These are phyloP conservation scores for Alternaria angustiovoidea DNA, from an alignment of 2,329 filamentous ascomycete species.

Conservation along the genomic window DNA sequence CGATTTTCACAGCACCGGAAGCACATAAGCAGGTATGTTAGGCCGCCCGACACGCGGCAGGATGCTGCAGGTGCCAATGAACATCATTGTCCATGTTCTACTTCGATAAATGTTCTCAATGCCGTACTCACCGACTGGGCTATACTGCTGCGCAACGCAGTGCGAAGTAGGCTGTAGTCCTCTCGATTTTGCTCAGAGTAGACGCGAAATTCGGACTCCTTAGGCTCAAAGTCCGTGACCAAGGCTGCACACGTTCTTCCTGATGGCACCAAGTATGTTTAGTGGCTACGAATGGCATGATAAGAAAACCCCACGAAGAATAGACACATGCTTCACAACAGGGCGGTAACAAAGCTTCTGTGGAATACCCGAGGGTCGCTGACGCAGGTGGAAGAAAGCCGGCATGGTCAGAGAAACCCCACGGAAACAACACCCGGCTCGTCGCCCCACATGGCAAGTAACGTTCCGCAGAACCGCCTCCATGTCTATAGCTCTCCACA, in stretches of 20 bases:
- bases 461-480: constrained; percentile 8
- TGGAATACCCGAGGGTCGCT: background rate
- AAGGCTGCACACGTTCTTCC: background rate
- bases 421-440: constrained; percentile 2
- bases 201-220: background rate
- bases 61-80: background rate
- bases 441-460: constrained; percentile 16
- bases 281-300: background rate
- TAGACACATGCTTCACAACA: background rate
- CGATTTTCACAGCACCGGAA: background rate
- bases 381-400: background rate
- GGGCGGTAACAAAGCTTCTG: background rate
- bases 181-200: background rate
- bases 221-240: background rate
- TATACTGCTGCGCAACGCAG: background rate
- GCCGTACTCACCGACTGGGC: background rate
- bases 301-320: background rate
- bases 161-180: background rate
- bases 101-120: background rate
- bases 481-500: background rate
- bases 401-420: background rate
- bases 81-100: background rate
- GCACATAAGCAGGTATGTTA: background rate
- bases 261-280: background rate
- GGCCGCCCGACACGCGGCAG: background rate